These are phyloP conservation scores for Penicillium decumbens DNA, from an alignment of 2,329 filamentous ascomycete species.

Conservation along the genomic window DNA sequence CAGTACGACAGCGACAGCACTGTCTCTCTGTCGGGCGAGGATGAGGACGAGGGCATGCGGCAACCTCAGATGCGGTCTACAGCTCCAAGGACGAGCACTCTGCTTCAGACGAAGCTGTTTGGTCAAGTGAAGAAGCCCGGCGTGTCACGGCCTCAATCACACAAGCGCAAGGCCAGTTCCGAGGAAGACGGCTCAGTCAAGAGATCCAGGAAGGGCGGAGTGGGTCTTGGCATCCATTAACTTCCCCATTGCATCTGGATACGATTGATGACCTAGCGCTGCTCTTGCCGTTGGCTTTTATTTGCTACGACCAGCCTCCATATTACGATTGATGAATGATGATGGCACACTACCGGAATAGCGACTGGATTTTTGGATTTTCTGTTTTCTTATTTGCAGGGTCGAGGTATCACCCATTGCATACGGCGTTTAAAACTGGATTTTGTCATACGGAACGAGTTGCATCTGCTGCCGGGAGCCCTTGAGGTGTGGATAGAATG, in stretches of 20 bases:
- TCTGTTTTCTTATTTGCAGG: slow-evolving; percentile 2
- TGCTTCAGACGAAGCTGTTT: slow-evolving; percentile 60
- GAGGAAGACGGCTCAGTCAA: slow-evolving; percentile 42
- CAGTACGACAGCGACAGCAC: slow-evolving; percentile 75
- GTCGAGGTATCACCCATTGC: slow-evolving; percentile 3
- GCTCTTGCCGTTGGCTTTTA: slow-evolving; percentile 10
- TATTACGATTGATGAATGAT: slow-evolving; percentile 20
- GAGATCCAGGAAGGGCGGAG: slow-evolving; percentile 48
- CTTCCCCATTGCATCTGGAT: slow-evolving; percentile 14
- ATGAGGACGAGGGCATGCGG: slow-evolving; percentile 44
- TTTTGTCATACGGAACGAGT: not conserved
- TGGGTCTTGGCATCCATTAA: slow-evolving; percentile 55
- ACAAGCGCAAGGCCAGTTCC: slow-evolving; percentile 41
- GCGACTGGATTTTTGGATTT: slow-evolving; percentile 10
- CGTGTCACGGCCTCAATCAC: slow-evolving; percentile 31
- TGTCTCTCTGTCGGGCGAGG: slow-evolving; percentile 65
- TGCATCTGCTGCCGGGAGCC: not conserved
- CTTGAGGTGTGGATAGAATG: slow-evolving; percentile 2
- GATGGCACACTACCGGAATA: slow-evolving; percentile 9
- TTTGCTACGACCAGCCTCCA: slow-evolving; percentile 16
- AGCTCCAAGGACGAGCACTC: slow-evolving; percentile 42
- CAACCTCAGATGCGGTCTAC: slow-evolving; percentile 22
- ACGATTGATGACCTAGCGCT: slow-evolving; percentile 25
- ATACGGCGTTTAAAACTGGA: slow-evolving; percentile 18
- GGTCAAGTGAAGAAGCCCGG: slow-evolving; percentile 57